Base-by-base conservation (phyloP, 2,329 filamentous ascomycete species). In the Fusarium concolor region DNA sequence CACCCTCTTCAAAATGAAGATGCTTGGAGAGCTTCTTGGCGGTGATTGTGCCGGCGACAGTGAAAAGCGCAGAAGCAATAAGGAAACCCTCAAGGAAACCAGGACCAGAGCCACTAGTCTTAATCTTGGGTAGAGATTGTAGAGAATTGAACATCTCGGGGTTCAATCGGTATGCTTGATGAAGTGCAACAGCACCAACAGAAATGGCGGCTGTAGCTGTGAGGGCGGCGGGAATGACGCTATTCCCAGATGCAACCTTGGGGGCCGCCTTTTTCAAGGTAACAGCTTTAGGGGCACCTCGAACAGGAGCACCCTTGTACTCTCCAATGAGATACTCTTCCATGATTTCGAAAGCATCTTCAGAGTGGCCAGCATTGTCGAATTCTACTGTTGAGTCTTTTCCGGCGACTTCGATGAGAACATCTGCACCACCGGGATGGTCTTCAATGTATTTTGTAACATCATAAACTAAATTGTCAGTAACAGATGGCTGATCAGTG, bases 291-390 rank as follows among this genome's bases (percentile, higher is more conserved):
- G 67, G 67, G 5, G 62, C 62, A 1, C 43, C 51, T 42, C 59
- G 49, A 1, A 38, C 61, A 1, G 67, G 62, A 14, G 60, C 73
- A 38, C 77, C 79, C 52, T 77, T 78, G 56, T 81, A 74, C 29
- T 74, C 77, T 18, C 82, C 82, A 33, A 84, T 46, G 39, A 67
- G 67, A 53, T 76, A 81, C 14, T 74, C 61, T 3, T 74, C 75
- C 76, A 84, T 79, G 45, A 82, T 79, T 38, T 83, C 81, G 50
- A 73, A 76, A 4, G 82, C 82, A 56, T 85, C 83, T 24, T 93
- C 91, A 45, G 90, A 93, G 82, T 96, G 93, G 43, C 92, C 92
- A 37, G 93, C 92, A 74, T 94, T 91, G 80, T 96, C 92, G 74
- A 94, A 96, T 41, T 89, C 90, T 76, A 92, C 89, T 42, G 90